phyloP scores from a whole-genome alignment of 2,329 filamentous ascomycete species.

The Colletotrichum godetiae region DNA sequence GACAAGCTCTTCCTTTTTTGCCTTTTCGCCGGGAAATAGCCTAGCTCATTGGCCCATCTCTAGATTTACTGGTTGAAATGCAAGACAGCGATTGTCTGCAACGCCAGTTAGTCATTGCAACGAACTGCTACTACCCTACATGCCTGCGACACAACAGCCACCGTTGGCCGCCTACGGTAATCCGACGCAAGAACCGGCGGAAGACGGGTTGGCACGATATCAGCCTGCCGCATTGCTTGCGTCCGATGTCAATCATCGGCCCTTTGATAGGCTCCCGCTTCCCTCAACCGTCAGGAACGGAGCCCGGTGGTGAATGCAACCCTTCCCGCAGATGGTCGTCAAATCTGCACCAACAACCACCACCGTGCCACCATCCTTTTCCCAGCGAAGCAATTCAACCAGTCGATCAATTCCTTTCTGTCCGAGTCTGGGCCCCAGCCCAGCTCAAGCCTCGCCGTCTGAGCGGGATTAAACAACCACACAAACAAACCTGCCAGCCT shows the following conservation, averaged over 20 bases:
- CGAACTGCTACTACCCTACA: conserved; percentile 4
- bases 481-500: background rate
- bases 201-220: conserved; percentile 31
- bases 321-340: conserved; percentile 28
- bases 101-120: conserved; percentile 5
- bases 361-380: background rate
- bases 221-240: conserved; percentile 21
- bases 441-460: conserved; percentile 21
- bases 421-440: background rate
- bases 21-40: background rate
- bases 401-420: conserved; percentile 21
- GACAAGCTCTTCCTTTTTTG: conserved; percentile 10
- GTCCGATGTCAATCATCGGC: conserved; percentile 19
- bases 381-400: conserved; percentile 17
- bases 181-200: conserved; percentile 21
- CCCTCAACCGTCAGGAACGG: conserved; percentile 29
- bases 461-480: background rate
- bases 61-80: conserved; percentile 11
- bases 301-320: conserved; percentile 27
- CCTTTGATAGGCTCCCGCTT: conserved; percentile 24
- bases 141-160: background rate
- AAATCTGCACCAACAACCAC: conserved; percentile 15
- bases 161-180: conserved; percentile 12
- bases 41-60: conserved; percentile 9
- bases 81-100: conserved; percentile 25